Percentiles rank a stretch among this genome's conserved stretches.
These are phyloP conservation scores for Marasmius fiardii DNA, from an alignment of 1,284 basidiomycete species.

Conservation along the genomic window DNA sequence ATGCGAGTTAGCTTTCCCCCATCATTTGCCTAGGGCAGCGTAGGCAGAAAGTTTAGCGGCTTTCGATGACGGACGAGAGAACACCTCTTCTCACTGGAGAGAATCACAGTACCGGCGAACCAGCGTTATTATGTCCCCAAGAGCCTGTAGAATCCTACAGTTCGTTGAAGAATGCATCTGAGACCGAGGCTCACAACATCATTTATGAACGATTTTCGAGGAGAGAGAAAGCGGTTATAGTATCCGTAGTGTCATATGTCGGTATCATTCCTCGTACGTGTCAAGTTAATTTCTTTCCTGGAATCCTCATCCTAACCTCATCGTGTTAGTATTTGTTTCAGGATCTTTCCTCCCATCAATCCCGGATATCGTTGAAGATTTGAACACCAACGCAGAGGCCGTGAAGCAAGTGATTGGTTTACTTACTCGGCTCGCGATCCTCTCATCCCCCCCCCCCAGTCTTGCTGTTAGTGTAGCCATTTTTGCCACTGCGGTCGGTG, in stretches of 20 bases:
- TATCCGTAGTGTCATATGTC: slow-evolving; percentile 1
- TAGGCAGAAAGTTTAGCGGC: no score
- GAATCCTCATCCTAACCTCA: no score
- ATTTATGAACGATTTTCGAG: slow-evolving; percentile 1
- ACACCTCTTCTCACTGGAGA: slow-evolving; percentile 1
- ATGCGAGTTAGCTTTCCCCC: no score
- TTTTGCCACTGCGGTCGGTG: slow-evolving; percentile 35
- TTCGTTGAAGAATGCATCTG: neutral
- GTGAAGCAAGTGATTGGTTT: slow-evolving; percentile 44
- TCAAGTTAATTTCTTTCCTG: no score
- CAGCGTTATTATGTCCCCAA: no score
- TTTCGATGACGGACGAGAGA: neutral
- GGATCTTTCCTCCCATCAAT: slow-evolving; percentile 70
- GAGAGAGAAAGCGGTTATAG: neutral
- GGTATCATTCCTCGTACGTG: slow-evolving; percentile 1
- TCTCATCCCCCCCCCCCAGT: slow-evolving; percentile 13
- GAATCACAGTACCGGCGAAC: neutral
- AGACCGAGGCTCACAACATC: neutral
- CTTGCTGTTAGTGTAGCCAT: slow-evolving; percentile 42
- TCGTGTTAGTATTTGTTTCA: slow-evolving; percentile 63
- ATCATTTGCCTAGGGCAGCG: no score
- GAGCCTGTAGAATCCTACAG: neutral
- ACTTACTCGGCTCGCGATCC: neutral
- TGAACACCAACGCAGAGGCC: slow-evolving; percentile 49
- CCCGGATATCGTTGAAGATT: slow-evolving; percentile 59